A percentile compares a stretch with the other conserved stretches of the same genome.
Evolutionary conservation across 129 eudicot genomes (phyloP).

Genomic region (Helichrysum umbraculigerum): DNA sequence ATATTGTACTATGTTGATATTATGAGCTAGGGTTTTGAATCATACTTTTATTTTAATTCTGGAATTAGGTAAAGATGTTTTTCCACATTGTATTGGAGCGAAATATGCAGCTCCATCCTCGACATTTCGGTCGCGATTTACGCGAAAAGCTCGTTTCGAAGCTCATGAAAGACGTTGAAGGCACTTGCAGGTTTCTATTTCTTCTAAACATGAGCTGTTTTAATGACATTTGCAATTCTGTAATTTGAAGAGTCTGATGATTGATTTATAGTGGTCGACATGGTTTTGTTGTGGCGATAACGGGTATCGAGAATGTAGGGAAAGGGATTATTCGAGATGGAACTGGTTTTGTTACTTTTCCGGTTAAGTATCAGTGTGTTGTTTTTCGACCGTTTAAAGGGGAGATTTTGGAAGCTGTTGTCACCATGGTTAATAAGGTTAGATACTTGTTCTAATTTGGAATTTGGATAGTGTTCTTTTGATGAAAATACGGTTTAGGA

Average conservation of each 20-base stretch:
- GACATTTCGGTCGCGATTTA: conserved; percentile 87
- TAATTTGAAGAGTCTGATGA: neutral
- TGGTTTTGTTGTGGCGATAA: conserved; percentile 89
- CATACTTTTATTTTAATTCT: neutral
- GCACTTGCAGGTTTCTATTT: conserved; percentile 66
- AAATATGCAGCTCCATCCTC: conserved; percentile 88
- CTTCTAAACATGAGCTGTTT: neutral
- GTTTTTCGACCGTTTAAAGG: conserved; percentile 95
- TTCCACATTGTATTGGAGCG: conserved; percentile 83
- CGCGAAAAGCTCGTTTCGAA: conserved; percentile 76
- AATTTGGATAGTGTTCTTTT: neutral
- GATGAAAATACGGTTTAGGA: neutral
- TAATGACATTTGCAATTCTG: neutral
- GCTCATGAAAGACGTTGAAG: conserved; percentile 92
- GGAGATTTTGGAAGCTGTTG: conserved; percentile 94
- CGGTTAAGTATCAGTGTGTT: conserved; percentile 88
- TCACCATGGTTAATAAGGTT: conserved; percentile 98
- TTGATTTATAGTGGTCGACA: conserved; percentile 69
- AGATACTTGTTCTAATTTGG: neutral
- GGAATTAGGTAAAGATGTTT: conserved; percentile 44
- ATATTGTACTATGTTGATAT: neutral
- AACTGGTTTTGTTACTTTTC: conserved; percentile 89
- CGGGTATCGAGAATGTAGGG: conserved; percentile 84
- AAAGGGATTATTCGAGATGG: conserved; percentile 93
- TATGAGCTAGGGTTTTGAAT: neutral